Evolutionary conservation across 768 basidiomycete genomes (phyloP).

Genomic region (Crucibulum laeve): DNA sequence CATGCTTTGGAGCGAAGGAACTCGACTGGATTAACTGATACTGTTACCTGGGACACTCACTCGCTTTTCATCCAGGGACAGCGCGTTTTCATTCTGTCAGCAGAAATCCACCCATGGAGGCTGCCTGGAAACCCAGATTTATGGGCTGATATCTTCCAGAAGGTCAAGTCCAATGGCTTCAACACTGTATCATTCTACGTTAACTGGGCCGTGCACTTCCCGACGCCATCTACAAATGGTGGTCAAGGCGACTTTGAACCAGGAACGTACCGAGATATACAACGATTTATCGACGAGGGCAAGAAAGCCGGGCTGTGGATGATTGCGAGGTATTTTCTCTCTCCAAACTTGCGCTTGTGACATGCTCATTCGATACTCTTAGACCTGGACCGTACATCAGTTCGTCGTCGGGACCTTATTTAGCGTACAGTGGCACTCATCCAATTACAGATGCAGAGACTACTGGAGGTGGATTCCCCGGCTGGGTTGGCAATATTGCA

Average conservation of each 20-base stretch:
- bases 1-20: constrained; percentile 4
- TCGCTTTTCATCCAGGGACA: constrained; percentile 56
- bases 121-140: constrained; percentile 44
- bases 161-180: constrained; percentile 58
- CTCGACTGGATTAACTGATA: constrained; percentile 40
- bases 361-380: background rate
- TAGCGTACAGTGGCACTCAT: background rate
- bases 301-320: constrained; percentile 52
- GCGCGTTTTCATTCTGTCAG: constrained; percentile 53
- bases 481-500: constrained; percentile 54
- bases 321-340: constrained; percentile 37
- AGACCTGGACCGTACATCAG: constrained; percentile 54
- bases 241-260: constrained; percentile 43
- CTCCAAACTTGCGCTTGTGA: background rate
- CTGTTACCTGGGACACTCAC: constrained; percentile 56
- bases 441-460: constrained; percentile 39
- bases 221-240: constrained; percentile 37
- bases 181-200: constrained; percentile 59
- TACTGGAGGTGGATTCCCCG: constrained; percentile 54
- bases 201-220: constrained; percentile 55
- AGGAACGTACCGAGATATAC: constrained; percentile 48
- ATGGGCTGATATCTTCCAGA: constrained; percentile 60
- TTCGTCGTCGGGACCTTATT: constrained; percentile 15
- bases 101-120: constrained; percentile 62
- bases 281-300: constrained; percentile 47